phyloP scores from a whole-genome alignment of 805 yeast species.

The Monosporozyma yasuniensis region DNA sequence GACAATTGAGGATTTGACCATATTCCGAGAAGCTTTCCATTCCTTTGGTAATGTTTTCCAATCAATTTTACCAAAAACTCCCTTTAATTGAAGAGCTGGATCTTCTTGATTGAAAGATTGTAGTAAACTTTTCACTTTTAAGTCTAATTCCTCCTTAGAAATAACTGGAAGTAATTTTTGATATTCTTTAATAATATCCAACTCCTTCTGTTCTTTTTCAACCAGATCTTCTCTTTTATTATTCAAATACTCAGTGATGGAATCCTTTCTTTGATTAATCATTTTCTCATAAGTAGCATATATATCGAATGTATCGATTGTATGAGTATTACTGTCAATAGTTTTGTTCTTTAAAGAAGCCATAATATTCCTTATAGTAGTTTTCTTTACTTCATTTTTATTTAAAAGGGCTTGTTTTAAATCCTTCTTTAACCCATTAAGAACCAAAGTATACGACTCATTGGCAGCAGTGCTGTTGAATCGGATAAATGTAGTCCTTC shows the following conservation, averaged over 20 bases:
- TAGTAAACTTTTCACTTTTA: constrained; percentile 25
- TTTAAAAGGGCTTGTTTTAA: constrained; percentile 42
- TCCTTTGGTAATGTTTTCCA: constrained; percentile 30
- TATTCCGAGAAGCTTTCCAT: constrained; percentile 30
- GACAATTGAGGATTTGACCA: constrained; percentile 28
- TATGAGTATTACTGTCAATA: constrained; percentile 31
- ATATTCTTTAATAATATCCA: constrained; percentile 35
- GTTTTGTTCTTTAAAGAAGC: constrained; percentile 38
- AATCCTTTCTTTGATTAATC: constrained; percentile 41
- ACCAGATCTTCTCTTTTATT: constrained; percentile 46
- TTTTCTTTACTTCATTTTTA: constrained; percentile 35
- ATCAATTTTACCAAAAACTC: constrained; percentile 27
- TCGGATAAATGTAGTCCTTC: constrained; percentile 15
- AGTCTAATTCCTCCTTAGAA: constrained; percentile 36
- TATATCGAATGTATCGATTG: constrained; percentile 27
- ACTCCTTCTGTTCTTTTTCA: constrained; percentile 42
- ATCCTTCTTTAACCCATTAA: constrained; percentile 32
- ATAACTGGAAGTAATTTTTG: constrained; percentile 39
- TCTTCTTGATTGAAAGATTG: constrained; percentile 12
- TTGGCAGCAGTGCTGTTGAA: constrained; percentile 23
- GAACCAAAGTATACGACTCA: constrained; percentile 31
- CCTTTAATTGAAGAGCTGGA: constrained; percentile 23
- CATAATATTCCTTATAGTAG: constrained; percentile 37
- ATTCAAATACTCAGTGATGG: constrained; percentile 38
- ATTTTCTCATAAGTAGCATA: constrained; percentile 35